Conservation (phyloP, 495 filamentous ascomycete genomes). For the Hypomontagnella monticulosa region DNA sequence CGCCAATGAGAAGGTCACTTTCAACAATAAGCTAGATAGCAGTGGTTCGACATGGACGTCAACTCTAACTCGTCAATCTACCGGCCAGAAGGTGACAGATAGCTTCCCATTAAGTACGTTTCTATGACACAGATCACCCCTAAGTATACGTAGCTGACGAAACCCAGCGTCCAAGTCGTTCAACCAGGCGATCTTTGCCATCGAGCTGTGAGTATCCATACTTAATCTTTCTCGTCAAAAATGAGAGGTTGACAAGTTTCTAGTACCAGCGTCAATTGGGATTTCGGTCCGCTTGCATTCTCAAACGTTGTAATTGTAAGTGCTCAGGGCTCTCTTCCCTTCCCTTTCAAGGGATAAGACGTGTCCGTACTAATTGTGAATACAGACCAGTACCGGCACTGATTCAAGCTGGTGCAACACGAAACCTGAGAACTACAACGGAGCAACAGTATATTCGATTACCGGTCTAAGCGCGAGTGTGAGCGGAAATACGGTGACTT, state of each 20-base stretch:
- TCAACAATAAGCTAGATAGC: slow-evolving; percentile 40
- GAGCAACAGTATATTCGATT: slow-evolving; percentile 47
- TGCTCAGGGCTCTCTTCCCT: not conserved
- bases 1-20: slow-evolving; percentile 44
- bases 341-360: not conserved
- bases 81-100: slow-evolving; percentile 35
- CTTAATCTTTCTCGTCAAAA: not conserved
- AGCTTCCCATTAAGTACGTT: slow-evolving; percentile 42
- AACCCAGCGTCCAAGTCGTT: slow-evolving; percentile 51
- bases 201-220: slow-evolving; percentile 46
- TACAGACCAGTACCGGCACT: slow-evolving; percentile 38
- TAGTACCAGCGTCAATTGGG: slow-evolving; percentile 47
- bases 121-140: too few relatives aligned
- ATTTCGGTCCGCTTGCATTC: slow-evolving; percentile 51
- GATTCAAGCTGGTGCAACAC: slow-evolving; percentile 48
- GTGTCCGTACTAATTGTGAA: slow-evolving; percentile 1
- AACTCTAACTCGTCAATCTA: slow-evolving; percentile 32
- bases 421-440: slow-evolving; percentile 50
- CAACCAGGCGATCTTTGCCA: slow-evolving; percentile 53
- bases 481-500: slow-evolving; percentile 47
- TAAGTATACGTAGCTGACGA: too few relatives aligned
- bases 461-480: slow-evolving; percentile 43
- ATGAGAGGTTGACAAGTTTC: not conserved
- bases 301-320: slow-evolving; percentile 54
- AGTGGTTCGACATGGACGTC: slow-evolving; percentile 38